Evolutionary conservation across 352 stramenopile species (phyloP).

Genomic region (Phytopythium cucurbitacearum): DNA sequence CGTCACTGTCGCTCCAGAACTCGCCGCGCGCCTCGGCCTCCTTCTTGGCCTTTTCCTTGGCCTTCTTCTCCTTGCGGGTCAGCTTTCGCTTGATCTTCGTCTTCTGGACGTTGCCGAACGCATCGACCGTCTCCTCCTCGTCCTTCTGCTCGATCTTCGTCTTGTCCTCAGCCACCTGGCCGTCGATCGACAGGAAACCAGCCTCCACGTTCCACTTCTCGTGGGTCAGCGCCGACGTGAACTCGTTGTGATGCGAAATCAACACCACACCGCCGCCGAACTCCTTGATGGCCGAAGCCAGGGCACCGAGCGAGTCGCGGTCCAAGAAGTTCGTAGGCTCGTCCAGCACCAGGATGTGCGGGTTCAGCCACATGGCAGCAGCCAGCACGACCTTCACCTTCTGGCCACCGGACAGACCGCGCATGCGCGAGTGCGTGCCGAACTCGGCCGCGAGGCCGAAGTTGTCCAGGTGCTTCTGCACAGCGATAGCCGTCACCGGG

Average conservation of each 20-base stretch:
- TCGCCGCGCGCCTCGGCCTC: constrained; percentile 81
- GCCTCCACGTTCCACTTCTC: constrained; percentile 94
- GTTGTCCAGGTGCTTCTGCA: constrained; percentile 97
- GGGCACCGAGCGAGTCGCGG: constrained; percentile 94
- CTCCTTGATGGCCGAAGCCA: constrained; percentile 94
- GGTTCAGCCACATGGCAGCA: constrained; percentile 96
- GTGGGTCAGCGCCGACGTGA: constrained; percentile 91
- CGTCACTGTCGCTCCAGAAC: constrained; percentile 80
- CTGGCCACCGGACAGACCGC: constrained; percentile 96
- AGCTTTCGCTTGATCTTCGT: constrained; percentile 90
- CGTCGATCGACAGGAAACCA: constrained; percentile 84
- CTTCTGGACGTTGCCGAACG: constrained; percentile 84
- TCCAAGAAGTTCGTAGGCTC: constrained; percentile 97
- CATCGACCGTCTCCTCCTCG: constrained; percentile 74
- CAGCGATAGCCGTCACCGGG: constrained; percentile 92
- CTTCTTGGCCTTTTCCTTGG: constrained; percentile 86
- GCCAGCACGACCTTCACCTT: constrained; percentile 99
- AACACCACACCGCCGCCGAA: constrained; percentile 98
- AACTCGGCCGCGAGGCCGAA: constrained; percentile 96
- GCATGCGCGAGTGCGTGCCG: constrained; percentile 97
- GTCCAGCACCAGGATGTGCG: constrained; percentile 94
- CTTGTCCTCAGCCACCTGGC: constrained; percentile 82
- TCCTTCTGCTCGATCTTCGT: constrained; percentile 91
- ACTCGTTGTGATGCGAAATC: constrained; percentile 97
- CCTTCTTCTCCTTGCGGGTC: constrained; percentile 88